These are phyloP conservation scores for Lomentospora prolificans DNA, from an alignment of 2,329 filamentous ascomycete species.

Conservation along the genomic window DNA sequence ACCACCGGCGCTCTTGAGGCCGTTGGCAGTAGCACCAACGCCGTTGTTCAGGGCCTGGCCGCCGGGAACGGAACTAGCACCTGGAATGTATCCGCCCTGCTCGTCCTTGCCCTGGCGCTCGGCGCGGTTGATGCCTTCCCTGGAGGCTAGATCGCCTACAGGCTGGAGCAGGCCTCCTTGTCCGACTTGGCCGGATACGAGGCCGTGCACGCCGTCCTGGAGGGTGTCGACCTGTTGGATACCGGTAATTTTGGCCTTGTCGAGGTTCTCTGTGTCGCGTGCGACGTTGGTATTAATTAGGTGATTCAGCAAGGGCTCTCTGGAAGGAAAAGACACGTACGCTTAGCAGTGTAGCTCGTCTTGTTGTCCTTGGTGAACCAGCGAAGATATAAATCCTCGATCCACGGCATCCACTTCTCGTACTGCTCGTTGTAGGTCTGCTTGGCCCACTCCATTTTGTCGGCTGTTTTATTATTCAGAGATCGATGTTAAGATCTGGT, in stretches of 20 bases:
- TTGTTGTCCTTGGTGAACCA: slow-evolving; percentile 74
- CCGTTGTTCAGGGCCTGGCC: slow-evolving; percentile 12
- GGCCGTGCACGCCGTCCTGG: slow-evolving; percentile 56
- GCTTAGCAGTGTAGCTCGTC: slow-evolving; percentile 58
- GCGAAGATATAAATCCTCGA: slow-evolving; percentile 61
- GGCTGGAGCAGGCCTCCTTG: slow-evolving; percentile 58
- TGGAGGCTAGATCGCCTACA: slow-evolving; percentile 50
- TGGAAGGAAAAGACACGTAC: slow-evolving; percentile 28
- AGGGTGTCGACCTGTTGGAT: slow-evolving; percentile 56
- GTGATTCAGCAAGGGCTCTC: neutral
- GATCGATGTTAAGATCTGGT: neutral
- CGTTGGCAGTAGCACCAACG: slow-evolving; percentile 19
- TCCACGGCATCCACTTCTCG: slow-evolving; percentile 67
- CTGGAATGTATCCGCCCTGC: slow-evolving; percentile 35
- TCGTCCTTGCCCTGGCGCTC: slow-evolving; percentile 58
- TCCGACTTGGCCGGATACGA: slow-evolving; percentile 54
- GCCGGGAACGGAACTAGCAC: slow-evolving; percentile 19
- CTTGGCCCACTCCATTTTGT: slow-evolving; percentile 43
- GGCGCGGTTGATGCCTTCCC: slow-evolving; percentile 55
- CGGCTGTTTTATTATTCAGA: neutral
- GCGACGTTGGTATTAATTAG: slow-evolving; percentile 4
- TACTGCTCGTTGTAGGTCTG: slow-evolving; percentile 62
- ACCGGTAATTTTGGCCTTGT: slow-evolving; percentile 61
- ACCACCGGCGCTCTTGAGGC: slow-evolving; percentile 20
- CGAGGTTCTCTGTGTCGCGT: slow-evolving; percentile 44